Base-by-base conservation (phyloP, 768 basidiomycete genomes). In the Chalciporus piperatus region DNA sequence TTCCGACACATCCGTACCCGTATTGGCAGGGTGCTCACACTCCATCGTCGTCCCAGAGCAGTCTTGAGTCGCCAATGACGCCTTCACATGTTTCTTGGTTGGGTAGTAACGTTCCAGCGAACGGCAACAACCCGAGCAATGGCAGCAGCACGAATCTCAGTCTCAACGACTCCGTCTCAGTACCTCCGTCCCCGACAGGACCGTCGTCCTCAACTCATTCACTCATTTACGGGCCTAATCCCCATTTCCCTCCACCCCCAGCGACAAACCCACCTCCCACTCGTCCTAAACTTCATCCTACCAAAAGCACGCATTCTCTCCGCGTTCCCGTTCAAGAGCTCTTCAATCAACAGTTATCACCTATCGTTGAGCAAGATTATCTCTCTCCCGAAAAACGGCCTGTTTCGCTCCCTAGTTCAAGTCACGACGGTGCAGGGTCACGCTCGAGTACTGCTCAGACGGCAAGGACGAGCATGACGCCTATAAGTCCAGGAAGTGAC, bases 321-420 rank as follows among this genome's bases (percentile, higher is more conserved):
- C 75, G 73, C 30, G 65, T 73, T 14, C 73, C 77, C 23, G 47
- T 64, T 19, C 64, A 61, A 28, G 70, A 60, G 45, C 59, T 56
- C 28, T 62, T 56, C 47, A 65, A 55, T 45, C 60, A 59, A 45
- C 84, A 77, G 41, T 75, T 87, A 33, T 85, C 85, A 2, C 84
- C 86, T 0, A 86, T 87, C 37, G 75, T 74, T 9, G 86, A 87
- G 66, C 78, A 78, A 56, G 81, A 85, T 48, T 84, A 84, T 59
- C 61, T 81, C 48, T 81, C 83, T 6, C 81, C 81, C 0, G 73
- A 74, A 44, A 70, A 68, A 52, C 68, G 70, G 30, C 68, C 72
- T 46, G 66, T 46, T 39, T 72, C 69, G 46, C 65, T 71, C 38
- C 67, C 54, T 13, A 65, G 54, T 47, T 68, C 55, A 4, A 64